Conservation (phyloP, 2,329 filamentous ascomycete genomes). For the Sporothrix mexicana region DNA sequence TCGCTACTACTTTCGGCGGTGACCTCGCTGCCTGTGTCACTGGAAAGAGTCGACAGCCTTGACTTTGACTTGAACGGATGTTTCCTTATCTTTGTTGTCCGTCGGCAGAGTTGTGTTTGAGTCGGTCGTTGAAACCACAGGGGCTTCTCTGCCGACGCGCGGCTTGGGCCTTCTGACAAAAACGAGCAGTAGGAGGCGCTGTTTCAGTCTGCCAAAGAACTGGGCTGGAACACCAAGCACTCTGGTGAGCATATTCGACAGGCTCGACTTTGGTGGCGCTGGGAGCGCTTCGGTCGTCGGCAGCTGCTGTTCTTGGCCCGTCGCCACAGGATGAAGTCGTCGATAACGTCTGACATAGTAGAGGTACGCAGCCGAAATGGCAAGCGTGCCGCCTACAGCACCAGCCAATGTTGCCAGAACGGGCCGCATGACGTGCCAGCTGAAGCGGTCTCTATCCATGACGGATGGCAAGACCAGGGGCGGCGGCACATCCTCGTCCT, state of each 20-base stretch:
- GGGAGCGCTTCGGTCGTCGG: not conserved
- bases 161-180: not conserved
- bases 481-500: not conserved
- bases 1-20: not conserved
- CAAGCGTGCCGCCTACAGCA: not conserved
- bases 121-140: not conserved
- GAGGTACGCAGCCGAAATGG: slow-evolving; percentile 1
- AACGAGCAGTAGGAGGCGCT: not conserved
- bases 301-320: not conserved
- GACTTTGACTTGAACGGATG: not conserved
- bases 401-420: not conserved
- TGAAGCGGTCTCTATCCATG: not conserved
- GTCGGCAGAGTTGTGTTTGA: not conserved
- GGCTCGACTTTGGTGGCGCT: not conserved
- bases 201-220: not conserved
- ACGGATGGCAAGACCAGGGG: not conserved
- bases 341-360: not conserved
- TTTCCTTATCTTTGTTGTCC: not conserved
- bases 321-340: not conserved
- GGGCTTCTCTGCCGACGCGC: not conserved
- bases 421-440: not conserved
- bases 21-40: not conserved
- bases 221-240: too few relatives aligned
- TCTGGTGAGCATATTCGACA: too few relatives aligned
- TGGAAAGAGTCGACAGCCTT: not conserved